Base-by-base conservation (phyloP, 169 alveolate species). In the Eimeria praecox region DNA sequence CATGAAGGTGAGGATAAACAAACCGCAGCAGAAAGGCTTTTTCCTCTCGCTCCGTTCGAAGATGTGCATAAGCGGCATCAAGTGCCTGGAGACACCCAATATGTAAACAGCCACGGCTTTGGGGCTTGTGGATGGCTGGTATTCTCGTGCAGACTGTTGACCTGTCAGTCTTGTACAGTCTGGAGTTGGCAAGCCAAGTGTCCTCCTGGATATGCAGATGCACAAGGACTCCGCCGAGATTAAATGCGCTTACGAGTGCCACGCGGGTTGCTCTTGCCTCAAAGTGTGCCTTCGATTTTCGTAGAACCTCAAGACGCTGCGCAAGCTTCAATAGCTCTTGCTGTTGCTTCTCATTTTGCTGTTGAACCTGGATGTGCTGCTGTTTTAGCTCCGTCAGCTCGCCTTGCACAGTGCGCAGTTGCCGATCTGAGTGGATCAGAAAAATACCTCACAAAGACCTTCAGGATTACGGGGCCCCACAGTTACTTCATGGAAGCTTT, bases 311-410 rank as follows among this genome's bases (percentile, higher is more conserved):
- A 33, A 85, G 78, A 12, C 92, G 92, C 38, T 85, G 92, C 42
- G 92, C 52, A 30, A 85, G 92, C 92, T 85, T 85, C 77, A 85
- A 35, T 35, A 85, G 49, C 92, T 85, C 92, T 30, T 85, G 73
- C 78, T 85, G 92, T 35, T 85, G 92, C 75, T 85, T 85, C 46
- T 85, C 77, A 27, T 33, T 85, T 52, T 85, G 92, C 56, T 85
- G 78, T 69, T 85, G 92, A 24, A 44, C 92, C 35, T 56, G 52
- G 52, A 33, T 33, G 56, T 85, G 75, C 38, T 85, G 92, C 92
- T 54, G 56, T 33, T 33, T 44, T 35, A 85, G 54, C 38, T 85
- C 78, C 77, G 77, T 62, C 24, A 85, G 30, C 33, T 85, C 92
- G 9, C 77, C 54, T 56, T 85, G 92, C 42, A 85, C 35, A 54